A percentile compares a stretch with the other conserved stretches of the same genome.
These are phyloP conservation scores for Calonectria crousiana DNA, from an alignment of 2,329 filamentous ascomycete genomes.

Conservation along the genomic window DNA sequence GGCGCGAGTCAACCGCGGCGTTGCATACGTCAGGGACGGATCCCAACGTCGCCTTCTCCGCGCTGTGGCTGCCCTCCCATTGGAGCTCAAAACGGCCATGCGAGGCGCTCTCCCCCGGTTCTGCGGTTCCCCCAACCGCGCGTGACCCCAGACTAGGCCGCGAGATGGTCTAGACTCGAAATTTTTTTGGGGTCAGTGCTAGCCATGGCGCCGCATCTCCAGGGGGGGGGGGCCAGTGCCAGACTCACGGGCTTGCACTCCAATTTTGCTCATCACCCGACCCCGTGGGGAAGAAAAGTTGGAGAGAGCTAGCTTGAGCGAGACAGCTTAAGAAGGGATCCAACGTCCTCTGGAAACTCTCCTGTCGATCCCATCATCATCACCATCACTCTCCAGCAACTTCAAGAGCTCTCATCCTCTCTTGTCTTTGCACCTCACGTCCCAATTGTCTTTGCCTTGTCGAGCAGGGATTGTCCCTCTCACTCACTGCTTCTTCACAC, in stretches of 20 bases:
- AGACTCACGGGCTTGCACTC: neutral
- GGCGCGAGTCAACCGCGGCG: neutral
- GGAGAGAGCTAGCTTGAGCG: constrained; percentile 17
- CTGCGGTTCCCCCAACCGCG: constrained; percentile 10
- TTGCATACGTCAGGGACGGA: constrained; percentile 2
- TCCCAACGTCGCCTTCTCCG: neutral
- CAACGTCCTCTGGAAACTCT: constrained; percentile 13
- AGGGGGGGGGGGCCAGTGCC: neutral
- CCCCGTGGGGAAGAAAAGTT: constrained; percentile 31
- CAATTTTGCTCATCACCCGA: constrained; percentile 21
- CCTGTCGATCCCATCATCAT: constrained; percentile 11
- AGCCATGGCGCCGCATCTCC: neutral
- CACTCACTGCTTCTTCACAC: neutral
- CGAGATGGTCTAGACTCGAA: constrained; percentile 19
- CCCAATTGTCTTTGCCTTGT: neutral
- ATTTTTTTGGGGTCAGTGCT: constrained; percentile 10
- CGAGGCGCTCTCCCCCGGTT: neutral
- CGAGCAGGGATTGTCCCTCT: neutral
- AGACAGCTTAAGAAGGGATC: constrained; percentile 16
- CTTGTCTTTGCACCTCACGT: neutral
- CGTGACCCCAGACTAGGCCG: constrained; percentile 20
- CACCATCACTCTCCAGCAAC: neutral
- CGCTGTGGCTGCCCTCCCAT: constrained; percentile 4
- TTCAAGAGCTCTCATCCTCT: neutral
- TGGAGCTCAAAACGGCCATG: constrained; percentile 16